Conservation (phyloP, 2,329 filamentous ascomycete species). For the Botrytis cinerea region DNA sequence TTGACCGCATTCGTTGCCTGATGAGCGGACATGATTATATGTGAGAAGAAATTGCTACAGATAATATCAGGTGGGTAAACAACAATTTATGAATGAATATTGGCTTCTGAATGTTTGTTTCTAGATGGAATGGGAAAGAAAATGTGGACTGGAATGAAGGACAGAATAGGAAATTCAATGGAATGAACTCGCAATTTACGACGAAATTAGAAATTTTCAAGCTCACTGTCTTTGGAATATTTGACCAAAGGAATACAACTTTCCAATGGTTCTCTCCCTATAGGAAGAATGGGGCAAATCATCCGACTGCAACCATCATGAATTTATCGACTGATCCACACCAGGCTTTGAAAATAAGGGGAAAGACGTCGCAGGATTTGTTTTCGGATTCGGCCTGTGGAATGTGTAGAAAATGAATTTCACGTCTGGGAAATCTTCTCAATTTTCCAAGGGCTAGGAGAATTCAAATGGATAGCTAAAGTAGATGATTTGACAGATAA, state of each 20-base stretch:
- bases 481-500: neutral
- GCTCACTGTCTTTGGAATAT: neutral
- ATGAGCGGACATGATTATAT: conserved; percentile 14
- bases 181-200: neutral
- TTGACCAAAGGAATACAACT: neutral
- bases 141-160: conserved; percentile 22
- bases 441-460: neutral
- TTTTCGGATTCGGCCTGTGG: neutral
- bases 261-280: neutral
- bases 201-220: neutral
- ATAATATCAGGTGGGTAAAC: neutral
- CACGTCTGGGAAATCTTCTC: neutral
- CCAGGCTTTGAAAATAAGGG: neutral
- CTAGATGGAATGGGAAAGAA: neutral
- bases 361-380: neutral
- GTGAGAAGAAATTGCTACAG: neutral
- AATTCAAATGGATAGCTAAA: neutral
- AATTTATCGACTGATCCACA: neutral
- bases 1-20: neutral
- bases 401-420: neutral
- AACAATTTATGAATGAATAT: conserved; percentile 2
- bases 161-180: conserved; percentile 7
- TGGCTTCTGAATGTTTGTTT: conserved; percentile 19
- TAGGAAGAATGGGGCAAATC: neutral
- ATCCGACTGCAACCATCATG: neutral